Evolutionary conservation across 106 monocot species (phyloP).

Genomic region (Dactylorhiza incarnata): DNA sequence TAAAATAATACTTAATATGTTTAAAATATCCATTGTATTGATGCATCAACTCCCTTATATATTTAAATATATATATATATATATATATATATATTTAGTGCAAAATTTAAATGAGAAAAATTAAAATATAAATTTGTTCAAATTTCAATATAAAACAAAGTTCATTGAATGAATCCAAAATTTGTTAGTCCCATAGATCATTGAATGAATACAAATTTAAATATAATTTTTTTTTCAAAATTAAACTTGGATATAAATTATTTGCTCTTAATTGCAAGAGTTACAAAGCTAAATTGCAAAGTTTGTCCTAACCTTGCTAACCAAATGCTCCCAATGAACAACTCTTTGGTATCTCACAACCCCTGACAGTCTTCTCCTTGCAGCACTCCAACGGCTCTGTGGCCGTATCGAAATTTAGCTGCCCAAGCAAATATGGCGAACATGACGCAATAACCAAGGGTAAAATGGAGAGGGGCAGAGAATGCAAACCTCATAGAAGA

Average conservation of each 20-base stretch:
- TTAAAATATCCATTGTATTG: no score
- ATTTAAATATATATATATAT: no score
- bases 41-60: no score
- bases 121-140: no score
- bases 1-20: no score
- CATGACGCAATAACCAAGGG: not conserved
- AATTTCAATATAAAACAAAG: no score
- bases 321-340: slow-evolving; percentile 70
- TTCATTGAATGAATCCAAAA: no score
- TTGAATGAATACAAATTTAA: not conserved
- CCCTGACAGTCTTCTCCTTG: slow-evolving; percentile 35
- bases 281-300: slow-evolving; percentile 23
- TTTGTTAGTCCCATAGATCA: no score
- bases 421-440: slow-evolving; percentile 8
- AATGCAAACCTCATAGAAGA: slow-evolving; percentile 71
- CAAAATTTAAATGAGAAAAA: no score
- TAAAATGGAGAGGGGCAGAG: no score
- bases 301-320: slow-evolving; percentile 53
- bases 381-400: slow-evolving; percentile 46
- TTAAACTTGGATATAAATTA: not conserved
- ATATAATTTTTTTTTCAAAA: not conserved
- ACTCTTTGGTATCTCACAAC: slow-evolving; percentile 30
- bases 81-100: no score
- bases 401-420: slow-evolving; percentile 57
- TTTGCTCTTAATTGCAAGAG: not conserved